Base-by-base conservation (phyloP, 2,329 filamentous ascomycete genomes). In the Stromatinia cepivora region DNA sequence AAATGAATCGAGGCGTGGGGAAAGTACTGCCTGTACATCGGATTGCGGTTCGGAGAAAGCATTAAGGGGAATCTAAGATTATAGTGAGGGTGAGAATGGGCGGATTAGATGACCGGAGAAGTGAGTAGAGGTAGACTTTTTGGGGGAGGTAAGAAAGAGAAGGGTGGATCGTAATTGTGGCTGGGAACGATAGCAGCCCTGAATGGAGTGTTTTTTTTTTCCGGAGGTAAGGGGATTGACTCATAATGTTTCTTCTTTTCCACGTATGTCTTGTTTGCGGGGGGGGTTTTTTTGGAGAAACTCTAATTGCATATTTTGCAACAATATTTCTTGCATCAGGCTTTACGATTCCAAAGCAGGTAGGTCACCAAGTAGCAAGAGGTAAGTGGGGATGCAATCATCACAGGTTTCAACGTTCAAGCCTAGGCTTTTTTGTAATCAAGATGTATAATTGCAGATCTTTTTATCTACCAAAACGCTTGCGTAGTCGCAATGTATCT, bases 401-500 rank as follows among this genome's bases (percentile, higher is more conserved):
- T 36, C 11, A 11, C 13, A 6, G 5, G 13, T 50, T 36, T 46
- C 45, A 50, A 36, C 13, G 45, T 11, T 34, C 5, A 50, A 36
- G 7, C 9, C 15, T 4, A 17, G 13, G 0, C 10, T 3, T 17
- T 4, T 25, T 36, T 25, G 42, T 22, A 62, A 48, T 17, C 2
- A 25, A 25, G 28, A 25, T 9, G 3, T 48, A 6, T 31, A 17
- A 25, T 15, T 20, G 4, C 0, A 25, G 20, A 34, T 11, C 28
- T 57, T 9, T n/a, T 15, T 8, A 36, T 36, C 13, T n/a, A 25
- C 15, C 3, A 15, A n/a, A 10, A 36, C 15, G 22, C 31, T 62
- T 63, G 59, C 59, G 46, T 63, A 63, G 59, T 63, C 45, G 59
- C 59, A 50, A 62, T n/a, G 17, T 15, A n/a, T 57, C 5, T 39